Evolutionary conservation across 176 grass and related monocot species (phyloP).

Genomic region (Aechmea fasciata): DNA sequence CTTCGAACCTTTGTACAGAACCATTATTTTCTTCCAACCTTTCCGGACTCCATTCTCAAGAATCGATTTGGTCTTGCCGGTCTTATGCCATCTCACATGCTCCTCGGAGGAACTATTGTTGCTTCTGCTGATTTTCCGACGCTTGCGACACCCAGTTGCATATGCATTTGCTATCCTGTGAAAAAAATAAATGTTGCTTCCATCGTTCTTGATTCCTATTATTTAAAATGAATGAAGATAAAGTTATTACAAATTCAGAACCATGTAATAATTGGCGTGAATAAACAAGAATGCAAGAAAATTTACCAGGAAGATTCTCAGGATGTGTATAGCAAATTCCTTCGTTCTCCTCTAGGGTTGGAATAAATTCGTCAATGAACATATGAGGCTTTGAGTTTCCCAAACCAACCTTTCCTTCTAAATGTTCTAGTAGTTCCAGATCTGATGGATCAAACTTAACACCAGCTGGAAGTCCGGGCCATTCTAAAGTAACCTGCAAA

Average conservation of each 20-base stretch:
- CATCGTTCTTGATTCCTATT: conserved; percentile 61
- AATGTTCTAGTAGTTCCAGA: conserved; percentile 56
- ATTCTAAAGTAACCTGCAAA: conserved; percentile 57
- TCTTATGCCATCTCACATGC: conserved; percentile 83
- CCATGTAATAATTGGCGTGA: neutral
- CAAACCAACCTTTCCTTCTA: conserved; percentile 54
- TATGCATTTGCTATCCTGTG: conserved; percentile 77
- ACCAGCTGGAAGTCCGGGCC: conserved; percentile 76
- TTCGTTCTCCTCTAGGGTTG: conserved; percentile 44
- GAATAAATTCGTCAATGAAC: conserved; percentile 85
- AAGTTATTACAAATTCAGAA: neutral
- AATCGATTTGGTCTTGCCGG: conserved; percentile 59
- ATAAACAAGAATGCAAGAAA: neutral
- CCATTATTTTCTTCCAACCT: conserved; percentile 97
- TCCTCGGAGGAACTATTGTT: conserved; percentile 24
- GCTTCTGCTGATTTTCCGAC: conserved; percentile 31
- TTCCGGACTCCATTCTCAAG: conserved; percentile 40
- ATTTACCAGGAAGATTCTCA: conserved; percentile 77
- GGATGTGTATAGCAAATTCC: conserved; percentile 89
- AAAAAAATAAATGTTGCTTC: conserved; percentile 61
- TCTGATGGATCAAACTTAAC: conserved; percentile 93
- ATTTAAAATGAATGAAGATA: neutral
- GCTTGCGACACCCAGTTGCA: conserved; percentile 56
- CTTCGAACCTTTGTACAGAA: conserved; percentile 56
- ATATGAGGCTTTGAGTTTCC: conserved; percentile 44